Base-by-base conservation (phyloP, 73 alveolate genomes). In the Blepharisma japonicum region DNA sequence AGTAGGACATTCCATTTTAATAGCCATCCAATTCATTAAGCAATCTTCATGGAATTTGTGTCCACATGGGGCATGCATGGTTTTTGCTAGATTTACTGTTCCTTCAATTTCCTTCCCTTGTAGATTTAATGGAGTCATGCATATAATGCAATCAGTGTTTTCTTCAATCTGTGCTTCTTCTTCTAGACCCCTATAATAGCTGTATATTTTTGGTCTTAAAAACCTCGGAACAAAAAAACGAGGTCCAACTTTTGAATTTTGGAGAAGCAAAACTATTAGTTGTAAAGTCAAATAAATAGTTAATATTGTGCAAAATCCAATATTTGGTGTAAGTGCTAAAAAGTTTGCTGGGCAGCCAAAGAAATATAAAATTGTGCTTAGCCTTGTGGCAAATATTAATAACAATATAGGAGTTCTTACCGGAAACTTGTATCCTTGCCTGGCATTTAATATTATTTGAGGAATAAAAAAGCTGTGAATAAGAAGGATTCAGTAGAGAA, bases 1-100 rank as follows among this genome's bases (percentile, higher is more conserved):
- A 80, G 94, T 90, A 8, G 99, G 99, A 46, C 99, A 96, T 84
- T 96, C 97, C 82, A 91, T 80, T 79, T 96, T 96, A 84, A 90
- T 86, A 68, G 79, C 83, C 88, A 96, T 94, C 99, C 99, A 96
- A 78, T 89, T 89, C 83, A 83, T 87, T 45, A 96, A 85, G 80
- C 99, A 96, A 56, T 88, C 83, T 7, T 86, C 82, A 83, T 96
- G 99, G 83, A 94, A 96, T 66, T 86, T 85, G 86, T 96, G 99
- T 20, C 80, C 70, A 68, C 99, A 96, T 46, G 99, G 99, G 2
- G 99, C 93, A 45, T 87, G 81, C 95, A 92, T 82, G 61, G 86
- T 87, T 55, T 79, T 83, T 80, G 83, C 55, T 42, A 45, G 38
- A 38, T 61, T 50, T 27, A 18, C 77, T 38, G 11, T 85, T 21